Base-by-base conservation (phyloP, 495 filamentous ascomycete species). In the Terfezia claveryi region DNA sequence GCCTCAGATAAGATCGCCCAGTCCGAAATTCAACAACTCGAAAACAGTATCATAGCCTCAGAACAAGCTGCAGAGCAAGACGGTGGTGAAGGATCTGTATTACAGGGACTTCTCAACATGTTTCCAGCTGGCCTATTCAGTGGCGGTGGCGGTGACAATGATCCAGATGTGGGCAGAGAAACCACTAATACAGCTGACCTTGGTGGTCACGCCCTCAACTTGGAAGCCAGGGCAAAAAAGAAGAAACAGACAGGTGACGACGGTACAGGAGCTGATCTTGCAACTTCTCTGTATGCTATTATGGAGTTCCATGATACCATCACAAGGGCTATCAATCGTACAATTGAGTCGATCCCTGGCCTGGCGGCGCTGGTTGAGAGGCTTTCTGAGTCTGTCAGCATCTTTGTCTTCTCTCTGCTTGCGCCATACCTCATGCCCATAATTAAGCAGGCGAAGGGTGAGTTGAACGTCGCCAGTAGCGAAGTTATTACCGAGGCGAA, bases 231-330 rank as follows among this genome's bases (percentile, higher is more conserved):
- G 9, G 23, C 52, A 16, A n/a, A 62, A 7, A 12, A n/a, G 23
- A 54, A 56, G 2, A 12, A 62, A 14, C 55, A 57, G 9, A 65
- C 55, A 55, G 63, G 62, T 16, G 46, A 65, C 10, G 50, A 20
- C 10, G 16, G 32, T 12, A 49, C 38, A 1, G 57, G 54, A 2
- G 59, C 79, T 53, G 71, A 85, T 59, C 67, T 32, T 16, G 77
- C 79, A 59, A 73, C 75, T 61, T 79, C 88, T 62, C 80, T 94
- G 54, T 86, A 85, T 67, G 87, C 87, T 9, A 77, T 84, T 44
- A 76, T 94, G 50, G 76, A 91, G 66, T 92, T 83, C 73, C 87
- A 94, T 62, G 87, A 94, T 62, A 76, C 87, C 36, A 71, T 92
- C 37, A 80, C 93, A 74, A 79, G 87, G 69, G 70, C 68, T 17